phyloP scores from a whole-genome alignment of 164 flowering plant species.

The Chloranthus sessilifolius region DNA sequence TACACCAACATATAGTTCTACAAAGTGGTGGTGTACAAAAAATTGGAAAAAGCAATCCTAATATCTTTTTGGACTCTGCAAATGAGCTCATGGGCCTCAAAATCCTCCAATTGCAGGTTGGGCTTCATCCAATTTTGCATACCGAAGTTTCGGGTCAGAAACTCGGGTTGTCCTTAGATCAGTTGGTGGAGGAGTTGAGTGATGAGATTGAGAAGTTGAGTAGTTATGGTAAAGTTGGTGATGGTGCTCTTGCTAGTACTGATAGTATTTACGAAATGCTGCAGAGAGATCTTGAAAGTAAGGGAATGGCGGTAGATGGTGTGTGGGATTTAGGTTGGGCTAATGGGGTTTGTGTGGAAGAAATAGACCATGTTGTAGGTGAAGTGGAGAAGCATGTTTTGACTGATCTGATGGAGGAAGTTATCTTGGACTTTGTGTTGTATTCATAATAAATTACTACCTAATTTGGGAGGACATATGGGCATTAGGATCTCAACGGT shows the following conservation, averaged over 20 bases:
- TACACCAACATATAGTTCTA: slow-evolving; percentile 8
- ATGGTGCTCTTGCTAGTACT: slow-evolving; percentile 11
- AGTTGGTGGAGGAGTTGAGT: slow-evolving; percentile 45
- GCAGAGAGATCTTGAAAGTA: slow-evolving; percentile 46
- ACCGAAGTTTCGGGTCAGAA: slow-evolving; percentile 1
- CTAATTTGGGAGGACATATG: too few species aligned
- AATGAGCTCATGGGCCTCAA: slow-evolving; percentile 45
- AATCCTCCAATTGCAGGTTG: slow-evolving; percentile 20
- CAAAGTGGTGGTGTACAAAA: slow-evolving; percentile 13
- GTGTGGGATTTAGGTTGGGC: slow-evolving; percentile 69
- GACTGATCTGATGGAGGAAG: slow-evolving; percentile 48
- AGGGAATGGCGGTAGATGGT: slow-evolving; percentile 27
- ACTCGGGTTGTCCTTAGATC: slow-evolving; percentile 27
- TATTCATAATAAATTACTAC: too few species aligned
- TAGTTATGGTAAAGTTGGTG: slow-evolving; percentile 22
- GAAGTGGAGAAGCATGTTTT: slow-evolving; percentile 50
- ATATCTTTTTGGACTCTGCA: slow-evolving; percentile 51
- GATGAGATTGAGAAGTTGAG: slow-evolving; percentile 45
- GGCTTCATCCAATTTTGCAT: slow-evolving; percentile 1
- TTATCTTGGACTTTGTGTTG: slow-evolving; percentile 20
- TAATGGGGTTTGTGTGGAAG: slow-evolving; percentile 34
- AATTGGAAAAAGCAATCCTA: slow-evolving; percentile 7
- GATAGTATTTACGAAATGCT: slow-evolving; percentile 35
- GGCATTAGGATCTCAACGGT: too few species aligned
- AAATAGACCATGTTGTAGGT: slow-evolving; percentile 33